Evolutionary conservation across 306 rosid genomes (phyloP), one percentile per base, ranked within the genome.

Genomic region (Prunus davidiana): DNA sequence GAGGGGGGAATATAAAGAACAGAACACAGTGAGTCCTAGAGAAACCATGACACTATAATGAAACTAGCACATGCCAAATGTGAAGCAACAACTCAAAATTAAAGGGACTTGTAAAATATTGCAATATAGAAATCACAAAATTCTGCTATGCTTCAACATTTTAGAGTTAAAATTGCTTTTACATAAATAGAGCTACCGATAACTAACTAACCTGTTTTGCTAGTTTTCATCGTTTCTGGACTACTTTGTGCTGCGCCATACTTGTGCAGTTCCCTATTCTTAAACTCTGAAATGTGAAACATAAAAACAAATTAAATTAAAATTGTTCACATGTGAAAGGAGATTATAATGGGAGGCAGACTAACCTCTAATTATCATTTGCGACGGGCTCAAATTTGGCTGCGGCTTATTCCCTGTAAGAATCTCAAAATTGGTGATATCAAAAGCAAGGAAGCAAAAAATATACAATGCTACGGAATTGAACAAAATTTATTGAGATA

Each of bases 331-430:
- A 77, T 30, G 22, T 4, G 24, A 15, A 50, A 54, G 22, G 19
- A 54, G 67, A 66, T 38, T 54, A n/a, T 20, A 30, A 34, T 28
- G 5, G 6, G 12, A 51, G 54, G 43, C 60, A 18, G 11, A 52
- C 55, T 24, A 69, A 90, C 97, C 98, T 88, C 74, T 86, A 69
- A 95, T 95, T 43, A 95, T 79, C 79, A 81, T 86, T n/a, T 81
- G 95, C 6, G 97, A 91, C 2, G 97, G 96, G 82, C 96, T 95
- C 79, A 89, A 81, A 84, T 83, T 82, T 24, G 41, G 67, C 45
- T 9, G 78, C 20, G 55, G 46, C 64, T 64, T 80, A 27, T 64
- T 85, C 82, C 66, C 76, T 72, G 25, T 3, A 38, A 7, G 38
- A 54, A 56, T 55, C 32, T 8, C 14, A 54, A 20, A 34, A 20